Conservation (phyloP, 2,329 filamentous ascomycete genomes). For the Xylaria sp. region DNA sequence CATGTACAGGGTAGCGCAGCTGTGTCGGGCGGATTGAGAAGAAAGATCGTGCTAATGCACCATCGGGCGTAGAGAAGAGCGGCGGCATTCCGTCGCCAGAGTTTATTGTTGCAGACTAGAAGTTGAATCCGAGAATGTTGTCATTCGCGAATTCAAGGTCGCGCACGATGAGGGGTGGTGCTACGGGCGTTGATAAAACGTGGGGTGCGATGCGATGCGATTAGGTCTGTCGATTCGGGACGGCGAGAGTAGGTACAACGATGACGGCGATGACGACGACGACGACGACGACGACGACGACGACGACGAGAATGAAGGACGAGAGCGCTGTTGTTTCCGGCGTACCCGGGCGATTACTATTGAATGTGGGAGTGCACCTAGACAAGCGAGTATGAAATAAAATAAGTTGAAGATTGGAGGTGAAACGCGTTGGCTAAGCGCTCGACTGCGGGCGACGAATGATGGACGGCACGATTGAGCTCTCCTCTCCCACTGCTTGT, state of each 20-base stretch:
- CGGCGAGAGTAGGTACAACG: not conserved
- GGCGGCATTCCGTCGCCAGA: constrained; percentile 38
- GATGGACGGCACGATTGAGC: not conserved
- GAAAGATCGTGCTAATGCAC: constrained; percentile 31
- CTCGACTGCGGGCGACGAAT: constrained; percentile 14
- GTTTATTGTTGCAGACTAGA: constrained; percentile 10
- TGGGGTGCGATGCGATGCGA: not conserved
- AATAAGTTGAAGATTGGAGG: not conserved
- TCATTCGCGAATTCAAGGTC: constrained; percentile 7
- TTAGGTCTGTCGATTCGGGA: not conserved
- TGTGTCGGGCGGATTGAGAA: constrained; percentile 29
- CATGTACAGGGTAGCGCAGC: constrained; percentile 28
- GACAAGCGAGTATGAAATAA: not conserved
- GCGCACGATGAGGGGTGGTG: constrained; percentile 2
- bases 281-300: not conserved
- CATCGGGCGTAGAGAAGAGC: constrained; percentile 26
- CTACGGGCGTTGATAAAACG: not conserved
- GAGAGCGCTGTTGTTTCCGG: not conserved
- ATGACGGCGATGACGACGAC: not conserved
- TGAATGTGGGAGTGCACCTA: not conserved
- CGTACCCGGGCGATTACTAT: constrained; percentile 6
- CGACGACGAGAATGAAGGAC: not conserved
- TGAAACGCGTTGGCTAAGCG: constrained; percentile 4
- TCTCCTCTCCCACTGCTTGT: not conserved
- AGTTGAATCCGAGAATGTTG: not conserved